These are phyloP conservation scores for Circinella umbellata DNA, from an alignment of 371 early-diverging fungal genomes.

Conservation along the genomic window DNA sequence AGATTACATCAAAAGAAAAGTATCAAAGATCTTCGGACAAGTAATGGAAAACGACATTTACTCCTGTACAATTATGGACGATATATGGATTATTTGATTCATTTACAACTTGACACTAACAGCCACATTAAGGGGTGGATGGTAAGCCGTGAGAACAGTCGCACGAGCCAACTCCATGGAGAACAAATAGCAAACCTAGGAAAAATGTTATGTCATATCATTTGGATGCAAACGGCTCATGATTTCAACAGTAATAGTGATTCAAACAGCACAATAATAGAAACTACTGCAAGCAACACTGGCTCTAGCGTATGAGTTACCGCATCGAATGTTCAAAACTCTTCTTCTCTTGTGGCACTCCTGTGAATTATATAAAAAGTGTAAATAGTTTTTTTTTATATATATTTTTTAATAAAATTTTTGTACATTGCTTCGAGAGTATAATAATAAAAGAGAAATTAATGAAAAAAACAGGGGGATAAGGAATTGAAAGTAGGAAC, in stretches of 20 bases:
- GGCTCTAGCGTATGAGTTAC: background rate
- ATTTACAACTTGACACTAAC: conserved; percentile 24
- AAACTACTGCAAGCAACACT: background rate
- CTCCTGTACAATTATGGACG: conserved; percentile 37
- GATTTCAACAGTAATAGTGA: background rate
- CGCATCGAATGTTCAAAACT: background rate
- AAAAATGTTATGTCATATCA: conserved; percentile 33
- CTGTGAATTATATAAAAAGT: background rate
- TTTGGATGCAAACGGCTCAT: conserved; percentile 29
- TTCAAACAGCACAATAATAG: background rate
- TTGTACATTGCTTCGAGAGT: background rate
- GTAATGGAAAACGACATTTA: conserved; percentile 31
- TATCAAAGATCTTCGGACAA: conserved; percentile 32
- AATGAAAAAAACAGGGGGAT: background rate
- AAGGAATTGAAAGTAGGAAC: too few species aligned
- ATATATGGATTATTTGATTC: conserved; percentile 51
- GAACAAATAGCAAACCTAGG: conserved; percentile 41
- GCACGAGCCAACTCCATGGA: conserved; percentile 18
- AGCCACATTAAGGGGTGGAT: conserved; percentile 37
- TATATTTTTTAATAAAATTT: background rate
- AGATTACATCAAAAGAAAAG: conserved; percentile 16
- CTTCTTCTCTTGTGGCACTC: background rate
- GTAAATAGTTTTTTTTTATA: background rate
- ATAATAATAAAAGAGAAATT: background rate
- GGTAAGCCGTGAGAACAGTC: conserved; percentile 38